Conservation (phyloP, 129 eudicot species). For the Flaveria brownii region DNA sequence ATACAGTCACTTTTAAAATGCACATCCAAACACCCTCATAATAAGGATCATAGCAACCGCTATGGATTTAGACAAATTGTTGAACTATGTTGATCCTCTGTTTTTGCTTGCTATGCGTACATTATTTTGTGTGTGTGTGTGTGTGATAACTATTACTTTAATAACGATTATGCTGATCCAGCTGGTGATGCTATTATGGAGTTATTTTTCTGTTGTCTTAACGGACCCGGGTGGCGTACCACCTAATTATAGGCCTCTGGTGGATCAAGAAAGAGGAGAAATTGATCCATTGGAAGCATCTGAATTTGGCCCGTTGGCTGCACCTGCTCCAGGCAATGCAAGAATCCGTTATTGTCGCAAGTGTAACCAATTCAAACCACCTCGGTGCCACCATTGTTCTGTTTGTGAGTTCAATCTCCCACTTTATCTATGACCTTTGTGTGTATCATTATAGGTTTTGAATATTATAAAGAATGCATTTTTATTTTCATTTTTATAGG, state of each 20-base stretch:
- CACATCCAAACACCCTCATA: background rate
- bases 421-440: background rate
- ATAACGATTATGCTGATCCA: constrained; percentile 35
- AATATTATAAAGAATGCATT: background rate
- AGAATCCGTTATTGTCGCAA: constrained; percentile 79
- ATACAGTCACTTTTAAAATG: background rate
- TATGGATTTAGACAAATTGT: background rate
- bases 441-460: background rate
- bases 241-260: constrained; percentile 75
- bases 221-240: constrained; percentile 95
- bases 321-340: constrained; percentile 48
- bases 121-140: background rate
- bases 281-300: constrained; percentile 64
- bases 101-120: background rate
- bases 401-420: constrained; percentile 64
- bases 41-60: background rate
- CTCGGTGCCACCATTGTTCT: constrained; percentile 99
- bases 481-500: constrained; percentile 45
- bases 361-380: constrained; percentile 96
- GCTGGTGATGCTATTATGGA: constrained; percentile 95
- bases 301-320: constrained; percentile 54
- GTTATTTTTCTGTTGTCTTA: constrained; percentile 88
- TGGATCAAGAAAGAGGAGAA: constrained; percentile 89
- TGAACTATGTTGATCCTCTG: background rate
- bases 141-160: background rate